phyloP scores from a whole-genome alignment of 768 basidiomycete species.

The Wakefieldia striispora region DNA sequence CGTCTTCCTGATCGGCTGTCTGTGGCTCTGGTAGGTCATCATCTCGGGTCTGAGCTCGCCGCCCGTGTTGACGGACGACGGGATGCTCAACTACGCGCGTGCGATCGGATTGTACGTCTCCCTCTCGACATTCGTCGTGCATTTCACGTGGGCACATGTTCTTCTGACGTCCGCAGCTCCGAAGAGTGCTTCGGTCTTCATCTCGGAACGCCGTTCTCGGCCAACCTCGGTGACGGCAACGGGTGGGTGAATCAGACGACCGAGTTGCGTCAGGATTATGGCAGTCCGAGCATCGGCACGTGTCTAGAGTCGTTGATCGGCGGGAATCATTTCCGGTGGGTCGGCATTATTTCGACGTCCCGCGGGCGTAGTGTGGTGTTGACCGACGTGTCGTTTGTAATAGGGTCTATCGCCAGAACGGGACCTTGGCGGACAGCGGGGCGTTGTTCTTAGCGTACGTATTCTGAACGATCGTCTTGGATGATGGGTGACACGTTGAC shows the following conservation, averaged over 20 bases:
- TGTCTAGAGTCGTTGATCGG: conserved; percentile 46
- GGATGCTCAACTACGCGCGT: conserved; percentile 56
- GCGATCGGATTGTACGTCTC: conserved; percentile 60
- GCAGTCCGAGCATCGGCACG: conserved; percentile 35
- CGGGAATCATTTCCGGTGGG: conserved; percentile 48
- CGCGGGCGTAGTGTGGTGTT: too few relatives aligned
- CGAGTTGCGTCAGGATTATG: conserved; percentile 46
- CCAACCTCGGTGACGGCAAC: conserved; percentile 49
- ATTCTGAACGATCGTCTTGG: not conserved
- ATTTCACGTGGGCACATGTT: not conserved
- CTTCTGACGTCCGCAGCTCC: conserved; percentile 25
- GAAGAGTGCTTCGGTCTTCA: conserved; percentile 40
- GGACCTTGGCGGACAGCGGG: conserved; percentile 44
- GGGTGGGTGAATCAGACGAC: conserved; percentile 42
- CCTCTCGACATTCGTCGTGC: not conserved
- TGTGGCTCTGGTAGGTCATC: conserved; percentile 42
- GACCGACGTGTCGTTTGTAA: not conserved
- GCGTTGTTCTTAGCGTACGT: conserved; percentile 61
- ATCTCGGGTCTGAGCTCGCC: conserved; percentile 63
- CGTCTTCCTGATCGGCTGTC: too few relatives aligned
- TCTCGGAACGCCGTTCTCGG: conserved; percentile 36
- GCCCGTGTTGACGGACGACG: conserved; percentile 51
- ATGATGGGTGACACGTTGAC: too few relatives aligned
- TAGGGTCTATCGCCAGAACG: conserved; percentile 58
- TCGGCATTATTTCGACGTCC: too few relatives aligned